Evolutionary conservation across 345 rosid genomes (phyloP).

Genomic region (Moricandia arvensis): DNA sequence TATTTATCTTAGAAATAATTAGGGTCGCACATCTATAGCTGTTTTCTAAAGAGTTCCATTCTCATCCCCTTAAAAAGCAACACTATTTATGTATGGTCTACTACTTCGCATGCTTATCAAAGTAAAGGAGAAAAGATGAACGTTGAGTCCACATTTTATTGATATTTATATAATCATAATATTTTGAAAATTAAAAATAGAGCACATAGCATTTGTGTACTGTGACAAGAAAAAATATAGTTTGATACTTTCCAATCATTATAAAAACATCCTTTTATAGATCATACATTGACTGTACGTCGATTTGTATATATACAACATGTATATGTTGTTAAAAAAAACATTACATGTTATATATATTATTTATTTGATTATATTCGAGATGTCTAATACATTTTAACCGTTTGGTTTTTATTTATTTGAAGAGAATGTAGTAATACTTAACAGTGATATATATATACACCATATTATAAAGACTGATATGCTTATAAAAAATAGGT

Average conservation of each 20-base stretch:
- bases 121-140: slow-evolving; percentile 19
- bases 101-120: slow-evolving; percentile 36
- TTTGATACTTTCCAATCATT: background rate
- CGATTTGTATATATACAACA: background rate
- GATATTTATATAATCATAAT: background rate
- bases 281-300: background rate
- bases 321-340: too few species aligned
- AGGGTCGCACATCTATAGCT: slow-evolving; percentile 16
- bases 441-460: background rate
- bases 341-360: too few species aligned
- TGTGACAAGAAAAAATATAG: background rate
- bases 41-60: slow-evolving; percentile 25
- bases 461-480: too few species aligned
- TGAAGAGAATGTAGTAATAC: background rate
- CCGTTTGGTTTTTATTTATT: background rate
- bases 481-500: too few species aligned
- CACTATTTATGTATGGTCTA: slow-evolving; percentile 37
- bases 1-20: background rate
- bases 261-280: background rate
- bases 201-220: background rate
- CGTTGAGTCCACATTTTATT: slow-evolving; percentile 22
- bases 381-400: background rate
- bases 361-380: background rate
- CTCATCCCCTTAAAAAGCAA: slow-evolving; percentile 25
- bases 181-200: background rate